Evolutionary conservation across 495 filamentous ascomycete species (phyloP).

Genomic region (Parachaetomium inaequale): DNA sequence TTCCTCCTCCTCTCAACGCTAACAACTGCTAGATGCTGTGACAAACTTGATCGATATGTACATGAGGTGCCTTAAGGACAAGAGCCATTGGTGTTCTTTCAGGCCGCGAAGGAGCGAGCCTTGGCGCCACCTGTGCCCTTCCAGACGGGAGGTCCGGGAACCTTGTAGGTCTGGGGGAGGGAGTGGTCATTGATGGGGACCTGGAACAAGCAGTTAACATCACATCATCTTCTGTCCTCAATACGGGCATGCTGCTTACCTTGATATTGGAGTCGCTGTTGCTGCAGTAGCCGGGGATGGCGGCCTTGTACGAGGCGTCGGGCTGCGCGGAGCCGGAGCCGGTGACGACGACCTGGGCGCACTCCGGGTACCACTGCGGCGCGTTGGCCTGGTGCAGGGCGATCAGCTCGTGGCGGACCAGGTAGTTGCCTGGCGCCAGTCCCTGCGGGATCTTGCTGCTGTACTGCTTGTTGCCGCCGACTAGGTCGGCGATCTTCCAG

Average conservation of each 20-base stretch:
- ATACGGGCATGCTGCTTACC: slow-evolving; percentile 27
- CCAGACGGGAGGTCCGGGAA: slow-evolving; percentile 12
- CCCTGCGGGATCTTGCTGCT: slow-evolving; percentile 50
- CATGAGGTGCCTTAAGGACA: too few relatives aligned
- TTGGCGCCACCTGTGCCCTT: not conserved
- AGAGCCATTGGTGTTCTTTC: too few relatives aligned
- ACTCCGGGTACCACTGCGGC: slow-evolving; percentile 61
- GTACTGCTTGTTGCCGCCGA: slow-evolving; percentile 31
- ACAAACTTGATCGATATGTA: too few relatives aligned
- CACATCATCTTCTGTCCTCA: not conserved
- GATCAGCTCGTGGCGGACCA: slow-evolving; percentile 58
- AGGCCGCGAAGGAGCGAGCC: not conserved
- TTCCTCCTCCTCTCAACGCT: too few relatives aligned
- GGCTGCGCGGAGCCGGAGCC: slow-evolving; percentile 47
- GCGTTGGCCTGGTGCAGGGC: slow-evolving; percentile 59
- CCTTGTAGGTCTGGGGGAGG: slow-evolving; percentile 9
- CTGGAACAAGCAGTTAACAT: not conserved
- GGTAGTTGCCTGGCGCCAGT: slow-evolving; percentile 54
- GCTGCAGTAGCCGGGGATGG: slow-evolving; percentile 51
- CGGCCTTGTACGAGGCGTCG: slow-evolving; percentile 38
- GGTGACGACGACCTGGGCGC: slow-evolving; percentile 52
- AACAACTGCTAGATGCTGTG: too few relatives aligned
- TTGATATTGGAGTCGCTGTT: slow-evolving; percentile 51
- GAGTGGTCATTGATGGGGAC: slow-evolving; percentile 16
- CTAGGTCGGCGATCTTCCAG: slow-evolving; percentile 5